These are phyloP conservation scores for Scytalidium lignicola DNA, from an alignment of 2,329 filamentous ascomycete species.

Conservation along the genomic window DNA sequence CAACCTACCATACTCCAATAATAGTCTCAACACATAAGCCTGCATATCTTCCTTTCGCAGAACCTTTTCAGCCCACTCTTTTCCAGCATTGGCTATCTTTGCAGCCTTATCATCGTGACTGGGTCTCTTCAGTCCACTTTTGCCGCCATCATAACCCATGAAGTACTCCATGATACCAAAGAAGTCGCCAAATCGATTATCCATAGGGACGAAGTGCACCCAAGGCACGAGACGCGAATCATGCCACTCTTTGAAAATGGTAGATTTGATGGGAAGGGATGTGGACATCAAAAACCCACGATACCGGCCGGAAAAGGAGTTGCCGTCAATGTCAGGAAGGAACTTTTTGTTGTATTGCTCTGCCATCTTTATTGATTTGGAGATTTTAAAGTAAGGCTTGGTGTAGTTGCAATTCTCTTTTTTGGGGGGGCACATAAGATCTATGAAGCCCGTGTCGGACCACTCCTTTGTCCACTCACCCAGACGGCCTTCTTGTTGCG, in stretches of 20 bases:
- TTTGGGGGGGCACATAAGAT: conserved; percentile 39
- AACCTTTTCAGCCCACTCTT: conserved; percentile 68
- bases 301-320: conserved; percentile 65
- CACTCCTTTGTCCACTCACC: conserved; percentile 27
- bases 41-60: conserved; percentile 66
- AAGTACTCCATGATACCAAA: conserved; percentile 75
- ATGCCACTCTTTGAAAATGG: conserved; percentile 77
- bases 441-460: conserved; percentile 32
- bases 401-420: conserved; percentile 39
- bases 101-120: conserved; percentile 50
- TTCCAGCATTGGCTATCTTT: conserved; percentile 60
- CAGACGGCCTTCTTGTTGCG: conserved; percentile 37
- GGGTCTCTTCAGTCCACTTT: conserved; percentile 20
- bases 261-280: conserved; percentile 70
- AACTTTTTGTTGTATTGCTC: conserved; percentile 61
- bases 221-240: conserved; percentile 68
- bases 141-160: conserved; percentile 50
- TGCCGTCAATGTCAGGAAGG: conserved; percentile 73
- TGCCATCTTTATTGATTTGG: conserved; percentile 43
- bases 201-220: conserved; percentile 81
- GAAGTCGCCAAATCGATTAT: conserved; percentile 67
- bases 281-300: conserved; percentile 65
- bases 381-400: conserved; percentile 36
- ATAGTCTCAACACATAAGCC: conserved; percentile 57
- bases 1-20: conserved; percentile 54